Evolutionary conservation across 805 yeast genomes (phyloP), one percentile per base, ranked within the genome.

Genomic region (Zygoascus ofunaensis): DNA sequence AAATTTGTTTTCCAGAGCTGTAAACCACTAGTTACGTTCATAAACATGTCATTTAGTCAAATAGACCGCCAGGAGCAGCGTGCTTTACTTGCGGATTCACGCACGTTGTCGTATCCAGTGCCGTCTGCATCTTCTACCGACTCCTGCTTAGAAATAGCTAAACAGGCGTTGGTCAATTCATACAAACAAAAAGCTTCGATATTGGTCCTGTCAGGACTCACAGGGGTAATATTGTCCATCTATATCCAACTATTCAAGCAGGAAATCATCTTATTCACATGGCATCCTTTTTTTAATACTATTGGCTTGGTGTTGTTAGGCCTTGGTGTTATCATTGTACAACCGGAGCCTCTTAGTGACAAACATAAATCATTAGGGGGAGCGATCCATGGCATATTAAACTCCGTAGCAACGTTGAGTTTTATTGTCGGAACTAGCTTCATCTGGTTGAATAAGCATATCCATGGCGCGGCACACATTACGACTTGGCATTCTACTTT

Each of bases 401-500:
- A 56, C 45, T 19, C 49, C 2, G 22, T 51, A 22, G 44, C 47
- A 4, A 49, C 48, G 4, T 24, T 42, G 22, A 41, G 48, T 24
- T 55, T 54, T 45, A 22, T 46, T 2, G 36, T 34, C 15, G 59
- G 58, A 2, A 42, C 45, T n/a, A 43, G 47, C n/a, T 42, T 47
- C 20, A 56, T 58, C 22, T 45, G 50, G 32, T 47, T 49, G 48
- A 57, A 56, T 48, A 58, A 58, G 47, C 40, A 50, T 22, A 33
- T 45, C 34, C 58, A 57, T 43, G 43, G 46, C 26, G 56, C 55
- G 1, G 40, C 28, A 20, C 62, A 58, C 45, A 40, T 55, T 24
- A 46, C 52, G 26, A 52, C 61, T 4, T 54, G 59, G 48, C 62
- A 58, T 44, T 59, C 59, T 8, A 47, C 45, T 2, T 45, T 57